Percentiles rank a stretch among this genome's conserved stretches.
Conservation (phyloP, 139 green algal species). For the Chlorella vulgaris region DNA sequence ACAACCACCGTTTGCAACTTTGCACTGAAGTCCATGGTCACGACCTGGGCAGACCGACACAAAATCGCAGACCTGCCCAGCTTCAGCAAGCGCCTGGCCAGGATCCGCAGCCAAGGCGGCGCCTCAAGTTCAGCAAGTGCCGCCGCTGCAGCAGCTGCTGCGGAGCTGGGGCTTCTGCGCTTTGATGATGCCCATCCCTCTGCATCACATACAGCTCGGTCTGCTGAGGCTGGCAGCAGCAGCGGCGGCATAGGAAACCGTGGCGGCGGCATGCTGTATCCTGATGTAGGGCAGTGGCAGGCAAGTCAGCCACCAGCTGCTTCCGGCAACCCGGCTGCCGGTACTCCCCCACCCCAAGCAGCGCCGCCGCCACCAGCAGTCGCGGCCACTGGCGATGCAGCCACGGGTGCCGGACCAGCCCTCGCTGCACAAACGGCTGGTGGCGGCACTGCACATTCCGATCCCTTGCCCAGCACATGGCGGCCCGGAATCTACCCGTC, state of each 20-base stretch:
- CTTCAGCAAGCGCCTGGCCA: conserved; percentile 6
- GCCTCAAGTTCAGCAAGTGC: neutral
- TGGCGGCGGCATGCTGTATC: neutral
- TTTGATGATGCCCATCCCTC: neutral
- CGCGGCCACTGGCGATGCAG: neutral
- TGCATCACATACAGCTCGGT: too few species aligned
- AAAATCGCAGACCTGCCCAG: conserved; percentile 11
- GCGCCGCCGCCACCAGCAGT: neutral
- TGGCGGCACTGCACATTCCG: neutral
- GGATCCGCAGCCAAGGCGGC: neutral
- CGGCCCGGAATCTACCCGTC: neutral
- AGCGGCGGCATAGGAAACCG: too few species aligned
- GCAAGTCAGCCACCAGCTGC: too few species aligned
- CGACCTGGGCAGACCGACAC: conserved; percentile 13
- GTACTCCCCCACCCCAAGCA: neutral
- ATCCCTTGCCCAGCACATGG: neutral
- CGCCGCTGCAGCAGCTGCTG: neutral
- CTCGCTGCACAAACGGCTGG: neutral
- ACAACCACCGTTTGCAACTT: conserved; percentile 12
- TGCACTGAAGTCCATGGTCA: neutral
- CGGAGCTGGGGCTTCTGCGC: neutral
- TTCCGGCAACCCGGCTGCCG: too few species aligned
- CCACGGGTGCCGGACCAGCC: too few species aligned
- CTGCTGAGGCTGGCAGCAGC: too few species aligned
- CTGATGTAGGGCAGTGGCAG: too few species aligned